Percentiles rank a stretch among this genome's conserved stretches.
phyloP scores from a whole-genome alignment of 306 rosid genomes.

The Prunus salicina region DNA sequence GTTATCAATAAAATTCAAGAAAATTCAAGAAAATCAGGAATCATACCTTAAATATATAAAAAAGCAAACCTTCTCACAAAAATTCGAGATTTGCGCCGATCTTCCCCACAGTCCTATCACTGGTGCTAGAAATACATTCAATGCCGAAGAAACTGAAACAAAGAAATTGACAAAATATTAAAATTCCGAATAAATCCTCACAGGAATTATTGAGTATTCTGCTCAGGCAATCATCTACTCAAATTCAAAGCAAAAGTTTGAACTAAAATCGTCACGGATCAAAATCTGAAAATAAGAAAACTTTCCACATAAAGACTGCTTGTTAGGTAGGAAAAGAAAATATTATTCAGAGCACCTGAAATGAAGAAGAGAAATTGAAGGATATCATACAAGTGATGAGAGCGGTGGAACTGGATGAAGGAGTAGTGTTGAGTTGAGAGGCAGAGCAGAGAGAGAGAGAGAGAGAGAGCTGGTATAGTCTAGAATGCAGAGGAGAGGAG shows the following conservation, averaged over 20 bases:
- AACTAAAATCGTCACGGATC: neutral
- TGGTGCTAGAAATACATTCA: neutral
- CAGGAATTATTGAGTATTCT: neutral
- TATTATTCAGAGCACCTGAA: neutral
- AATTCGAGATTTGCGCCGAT: neutral
- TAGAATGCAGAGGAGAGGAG: neutral
- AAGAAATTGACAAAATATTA: neutral
- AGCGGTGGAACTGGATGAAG: neutral
- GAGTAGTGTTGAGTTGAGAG: neutral
- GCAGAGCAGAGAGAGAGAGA: neutral
- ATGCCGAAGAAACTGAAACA: constrained; percentile 1
- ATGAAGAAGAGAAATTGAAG: neutral
- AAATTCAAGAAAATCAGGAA: neutral
- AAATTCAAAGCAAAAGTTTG: neutral
- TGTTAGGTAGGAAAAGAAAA: neutral
- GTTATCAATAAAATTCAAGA: neutral
- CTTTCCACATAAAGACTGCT: too few species aligned
- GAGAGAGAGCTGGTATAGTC: neutral
- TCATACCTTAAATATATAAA: neutral
- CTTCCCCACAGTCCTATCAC: neutral
- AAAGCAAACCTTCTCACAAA: neutral
- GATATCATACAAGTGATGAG: neutral
- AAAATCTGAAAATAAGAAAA: too few species aligned
- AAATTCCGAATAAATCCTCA: neutral
- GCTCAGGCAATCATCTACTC: neutral